Evolutionary conservation across 176 grass and related monocot genomes (phyloP).

Genomic region (Poa annua): DNA sequence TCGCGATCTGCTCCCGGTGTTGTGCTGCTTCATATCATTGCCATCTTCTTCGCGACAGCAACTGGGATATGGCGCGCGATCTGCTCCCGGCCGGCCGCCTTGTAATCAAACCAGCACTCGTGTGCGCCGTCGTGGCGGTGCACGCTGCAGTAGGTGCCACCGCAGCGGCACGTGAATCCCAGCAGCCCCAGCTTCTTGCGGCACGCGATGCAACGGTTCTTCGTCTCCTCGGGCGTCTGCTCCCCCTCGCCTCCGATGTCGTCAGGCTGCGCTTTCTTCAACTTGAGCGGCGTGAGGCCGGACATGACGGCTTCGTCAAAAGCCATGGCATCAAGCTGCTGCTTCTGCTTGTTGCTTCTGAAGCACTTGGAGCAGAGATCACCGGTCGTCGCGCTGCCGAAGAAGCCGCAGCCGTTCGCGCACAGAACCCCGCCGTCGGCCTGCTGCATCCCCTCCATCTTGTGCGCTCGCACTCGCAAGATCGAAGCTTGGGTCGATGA

Average conservation of each 20-base stretch:
- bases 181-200: not conserved
- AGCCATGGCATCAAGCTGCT: not conserved
- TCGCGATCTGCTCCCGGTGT: no score
- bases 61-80: not conserved
- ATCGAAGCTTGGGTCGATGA: not conserved
- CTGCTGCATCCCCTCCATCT: no score
- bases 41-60: not conserved
- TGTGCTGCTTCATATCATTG: not conserved
- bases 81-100: not conserved
- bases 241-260: not conserved
- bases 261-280: not conserved
- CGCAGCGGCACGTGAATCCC: not conserved
- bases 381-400: not conserved
- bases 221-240: not conserved
- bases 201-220: not conserved
- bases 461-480: no score
- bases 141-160: not conserved
- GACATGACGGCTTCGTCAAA: not conserved
- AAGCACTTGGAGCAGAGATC: constrained; percentile 30
- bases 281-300: not conserved
- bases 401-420: constrained; percentile 25
- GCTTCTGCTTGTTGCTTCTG: not conserved
- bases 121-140: not conserved
- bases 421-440: not conserved
- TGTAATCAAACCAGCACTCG: not conserved